These are phyloP conservation scores for Stagonosporopsis tanaceti DNA, from an alignment of 2,329 filamentous ascomycete species.

Conservation along the genomic window DNA sequence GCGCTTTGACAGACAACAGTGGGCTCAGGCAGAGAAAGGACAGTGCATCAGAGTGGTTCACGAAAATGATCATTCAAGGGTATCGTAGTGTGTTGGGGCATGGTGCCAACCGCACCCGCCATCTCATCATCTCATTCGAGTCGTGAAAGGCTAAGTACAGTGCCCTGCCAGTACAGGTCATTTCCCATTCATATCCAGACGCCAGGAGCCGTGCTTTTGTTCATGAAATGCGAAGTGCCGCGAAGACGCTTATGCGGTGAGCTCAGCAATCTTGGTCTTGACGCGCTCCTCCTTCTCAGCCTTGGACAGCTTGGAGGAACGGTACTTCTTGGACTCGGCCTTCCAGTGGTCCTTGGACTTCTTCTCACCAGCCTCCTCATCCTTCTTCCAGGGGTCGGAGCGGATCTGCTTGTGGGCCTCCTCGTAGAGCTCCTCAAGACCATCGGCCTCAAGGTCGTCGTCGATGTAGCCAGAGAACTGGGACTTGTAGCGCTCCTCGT, in stretches of 20 bases:
- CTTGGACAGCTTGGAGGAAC: slow-evolving; percentile 77
- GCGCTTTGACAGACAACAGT: not conserved
- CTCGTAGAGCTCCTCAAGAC: slow-evolving; percentile 93
- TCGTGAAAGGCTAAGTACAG: slow-evolving; percentile 44
- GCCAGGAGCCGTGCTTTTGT: slow-evolving; percentile 48
- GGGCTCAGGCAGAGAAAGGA: not conserved
- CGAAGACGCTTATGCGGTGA: slow-evolving; percentile 60
- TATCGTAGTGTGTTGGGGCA: slow-evolving; percentile 20
- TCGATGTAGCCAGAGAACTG: slow-evolving; percentile 99
- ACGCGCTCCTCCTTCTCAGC: slow-evolving; percentile 84
- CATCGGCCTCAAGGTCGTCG: slow-evolving; percentile 94
- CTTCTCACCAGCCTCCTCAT: slow-evolving; percentile 75
- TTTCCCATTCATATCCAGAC: slow-evolving; percentile 46
- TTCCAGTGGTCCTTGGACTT: slow-evolving; percentile 99
- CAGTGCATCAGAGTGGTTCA: slow-evolving; percentile 3
- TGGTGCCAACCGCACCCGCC: slow-evolving; percentile 36
- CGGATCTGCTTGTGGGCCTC: slow-evolving; percentile 97
- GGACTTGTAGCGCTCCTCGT: slow-evolving; percentile 99
- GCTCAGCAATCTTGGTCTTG: slow-evolving; percentile 88
- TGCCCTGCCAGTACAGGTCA: slow-evolving; percentile 37
- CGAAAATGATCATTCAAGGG: slow-evolving; percentile 22
- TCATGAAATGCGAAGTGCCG: slow-evolving; percentile 36
- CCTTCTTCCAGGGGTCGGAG: slow-evolving; percentile 97
- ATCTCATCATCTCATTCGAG: slow-evolving; percentile 43
- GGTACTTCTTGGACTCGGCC: slow-evolving; percentile 92